These are phyloP conservation scores for Piper longum DNA, from an alignment of 164 flowering plant genomes.

Conservation along the genomic window DNA sequence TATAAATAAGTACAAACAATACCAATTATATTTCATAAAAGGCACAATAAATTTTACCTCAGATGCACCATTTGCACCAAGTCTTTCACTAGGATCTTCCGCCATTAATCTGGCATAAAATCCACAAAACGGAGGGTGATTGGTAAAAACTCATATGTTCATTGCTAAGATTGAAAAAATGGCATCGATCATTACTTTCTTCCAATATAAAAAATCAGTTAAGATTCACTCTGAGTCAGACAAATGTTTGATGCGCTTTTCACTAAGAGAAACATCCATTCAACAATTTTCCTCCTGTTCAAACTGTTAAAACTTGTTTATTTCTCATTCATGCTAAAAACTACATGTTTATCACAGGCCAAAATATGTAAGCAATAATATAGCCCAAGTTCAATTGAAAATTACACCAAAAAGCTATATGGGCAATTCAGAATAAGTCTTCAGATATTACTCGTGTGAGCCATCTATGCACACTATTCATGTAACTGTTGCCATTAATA, in stretches of 20 bases:
- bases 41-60: conserved; percentile 36
- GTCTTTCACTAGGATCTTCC: conserved; percentile 96
- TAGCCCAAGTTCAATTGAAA: too few species aligned
- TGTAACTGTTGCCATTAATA: too few species aligned
- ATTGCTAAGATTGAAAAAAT: neutral
- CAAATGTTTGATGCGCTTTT: neutral
- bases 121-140: neutral
- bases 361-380: too few species aligned
- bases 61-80: conserved; percentile 92
- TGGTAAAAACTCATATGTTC: neutral
- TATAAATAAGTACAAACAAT: neutral
- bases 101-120: conserved; percentile 53
- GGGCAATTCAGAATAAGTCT: too few species aligned
- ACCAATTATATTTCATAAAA: neutral
- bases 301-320: neutral
- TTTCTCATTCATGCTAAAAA: too few species aligned
- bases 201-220: too few species aligned
- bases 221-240: neutral
- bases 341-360: too few species aligned
- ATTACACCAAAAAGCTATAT: too few species aligned
- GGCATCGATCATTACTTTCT: neutral
- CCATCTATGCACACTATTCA: too few species aligned
- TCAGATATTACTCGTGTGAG: too few species aligned
- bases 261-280: neutral
- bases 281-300: neutral